phyloP scores from a whole-genome alignment of 768 basidiomycete genomes.

The Macrolepiota fuliginosa region DNA sequence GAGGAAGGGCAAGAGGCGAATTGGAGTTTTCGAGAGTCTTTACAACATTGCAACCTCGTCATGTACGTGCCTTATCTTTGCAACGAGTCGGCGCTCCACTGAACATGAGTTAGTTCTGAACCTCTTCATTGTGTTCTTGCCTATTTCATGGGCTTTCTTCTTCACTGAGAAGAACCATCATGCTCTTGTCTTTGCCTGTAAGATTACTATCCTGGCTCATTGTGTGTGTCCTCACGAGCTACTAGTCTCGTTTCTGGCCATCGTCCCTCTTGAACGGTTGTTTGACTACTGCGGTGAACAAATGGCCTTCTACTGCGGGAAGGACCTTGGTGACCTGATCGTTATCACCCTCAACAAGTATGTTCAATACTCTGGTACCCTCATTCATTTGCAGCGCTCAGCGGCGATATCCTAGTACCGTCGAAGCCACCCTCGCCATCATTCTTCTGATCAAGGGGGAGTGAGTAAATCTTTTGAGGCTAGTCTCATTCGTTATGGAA shows the following conservation, averaged over 20 bases:
- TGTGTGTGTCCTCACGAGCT: not conserved
- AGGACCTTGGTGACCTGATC: conserved; percentile 66
- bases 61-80: conserved; percentile 33
- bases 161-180: conserved; percentile 38
- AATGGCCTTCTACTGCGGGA: conserved; percentile 55
- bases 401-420: conserved; percentile 38
- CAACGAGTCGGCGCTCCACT: not conserved
- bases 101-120: conserved; percentile 47
- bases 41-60: conserved; percentile 48
- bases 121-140: conserved; percentile 52
- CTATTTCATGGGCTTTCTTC: conserved; percentile 60
- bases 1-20: conserved; percentile 41
- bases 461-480: conserved; percentile 35
- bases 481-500: not conserved
- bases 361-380: conserved; percentile 16
- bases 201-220: not conserved
- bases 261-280: conserved; percentile 62
- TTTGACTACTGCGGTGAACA: conserved; percentile 66
- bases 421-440: conserved; percentile 72
- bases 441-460: conserved; percentile 70
- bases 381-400: not conserved
- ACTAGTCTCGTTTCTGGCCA: conserved; percentile 61
- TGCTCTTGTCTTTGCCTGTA: conserved; percentile 46
- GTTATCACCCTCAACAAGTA: conserved; percentile 67
- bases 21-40: conserved; percentile 43